Percentiles rank a stretch among this genome's conserved stretches.
phyloP scores from a whole-genome alignment of 768 basidiomycete species.

The Lactarius hengduanensis region DNA sequence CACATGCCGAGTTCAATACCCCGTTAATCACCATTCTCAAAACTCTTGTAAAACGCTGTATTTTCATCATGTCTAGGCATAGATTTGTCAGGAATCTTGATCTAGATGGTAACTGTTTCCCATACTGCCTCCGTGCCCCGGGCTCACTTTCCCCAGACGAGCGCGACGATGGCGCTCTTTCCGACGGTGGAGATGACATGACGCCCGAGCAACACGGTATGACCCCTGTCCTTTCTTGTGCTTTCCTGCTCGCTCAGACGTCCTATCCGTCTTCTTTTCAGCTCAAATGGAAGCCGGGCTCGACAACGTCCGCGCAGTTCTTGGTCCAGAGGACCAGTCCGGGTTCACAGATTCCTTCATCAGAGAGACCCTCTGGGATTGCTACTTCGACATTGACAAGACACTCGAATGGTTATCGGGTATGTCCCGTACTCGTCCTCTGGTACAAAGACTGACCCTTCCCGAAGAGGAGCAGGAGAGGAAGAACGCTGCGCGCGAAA shows the following conservation, averaged over 20 bases:
- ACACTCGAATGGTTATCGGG: conserved; percentile 73
- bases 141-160: conserved; percentile 55
- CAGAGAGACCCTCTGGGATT: conserved; percentile 81
- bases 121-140: conserved; percentile 11
- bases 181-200: conserved; percentile 77
- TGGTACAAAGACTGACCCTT: conserved; percentile 4
- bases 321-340: conserved; percentile 64
- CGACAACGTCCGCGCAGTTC: conserved; percentile 60
- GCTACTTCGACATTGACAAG: conserved; percentile 79
- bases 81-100: conserved; percentile 85
- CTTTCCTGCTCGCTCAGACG: conserved; percentile 1
- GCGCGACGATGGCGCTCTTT: conserved; percentile 77
- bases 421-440: conserved; percentile 39
- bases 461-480: conserved; percentile 66
- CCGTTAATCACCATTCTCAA: conserved; percentile 27
- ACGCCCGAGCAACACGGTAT: conserved; percentile 81
- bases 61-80: conserved; percentile 79
- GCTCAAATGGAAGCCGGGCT: conserved; percentile 70
- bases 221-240: conserved; percentile 40
- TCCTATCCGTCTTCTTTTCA: conserved; percentile 34
- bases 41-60: conserved; percentile 28
- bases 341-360: conserved; percentile 75
- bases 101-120: conserved; percentile 51
- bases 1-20: conserved; percentile 23
- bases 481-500: conserved; percentile 60